These are phyloP conservation scores for Chimonanthus salicifolius DNA, from an alignment of 164 flowering plant genomes.

Conservation along the genomic window DNA sequence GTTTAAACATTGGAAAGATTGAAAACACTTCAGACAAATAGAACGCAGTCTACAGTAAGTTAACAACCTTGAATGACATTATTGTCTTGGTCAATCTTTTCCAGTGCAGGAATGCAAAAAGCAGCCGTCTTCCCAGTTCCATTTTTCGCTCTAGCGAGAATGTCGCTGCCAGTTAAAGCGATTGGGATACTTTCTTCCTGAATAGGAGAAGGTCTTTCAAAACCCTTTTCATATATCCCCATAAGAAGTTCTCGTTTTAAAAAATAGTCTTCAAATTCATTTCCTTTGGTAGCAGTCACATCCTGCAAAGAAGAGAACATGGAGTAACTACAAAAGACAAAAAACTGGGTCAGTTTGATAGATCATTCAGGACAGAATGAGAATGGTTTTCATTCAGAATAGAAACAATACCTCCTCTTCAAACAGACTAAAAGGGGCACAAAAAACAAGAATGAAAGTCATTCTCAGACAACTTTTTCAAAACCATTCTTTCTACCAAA, in stretches of 20 bases:
- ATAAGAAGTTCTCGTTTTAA: constrained; percentile 91
- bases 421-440: no score
- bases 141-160: constrained; percentile 98
- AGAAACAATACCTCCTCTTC: no score
- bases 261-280: constrained; percentile 98
- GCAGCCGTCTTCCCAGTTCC: constrained; percentile 99
- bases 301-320: constrained; percentile 43
- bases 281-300: constrained; percentile 99
- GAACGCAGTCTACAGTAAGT: background rate
- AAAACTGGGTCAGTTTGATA: no score
- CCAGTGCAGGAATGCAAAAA: constrained; percentile 96
- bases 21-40: background rate
- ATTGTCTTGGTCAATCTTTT: constrained; percentile 91
- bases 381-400: no score
- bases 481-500: no score
- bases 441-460: no score
- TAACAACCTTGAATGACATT: constrained; percentile 89
- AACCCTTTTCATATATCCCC: constrained; percentile 99
- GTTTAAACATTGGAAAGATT: background rate
- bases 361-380: no score
- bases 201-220: constrained; percentile 97
- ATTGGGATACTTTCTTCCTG: constrained; percentile 99
- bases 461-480: no score
- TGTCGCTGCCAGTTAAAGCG: constrained; percentile 96
- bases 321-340: background rate